These are phyloP conservation scores for Phoenix dactylifera DNA, from an alignment of 176 grass and related monocot species.

Conservation along the genomic window DNA sequence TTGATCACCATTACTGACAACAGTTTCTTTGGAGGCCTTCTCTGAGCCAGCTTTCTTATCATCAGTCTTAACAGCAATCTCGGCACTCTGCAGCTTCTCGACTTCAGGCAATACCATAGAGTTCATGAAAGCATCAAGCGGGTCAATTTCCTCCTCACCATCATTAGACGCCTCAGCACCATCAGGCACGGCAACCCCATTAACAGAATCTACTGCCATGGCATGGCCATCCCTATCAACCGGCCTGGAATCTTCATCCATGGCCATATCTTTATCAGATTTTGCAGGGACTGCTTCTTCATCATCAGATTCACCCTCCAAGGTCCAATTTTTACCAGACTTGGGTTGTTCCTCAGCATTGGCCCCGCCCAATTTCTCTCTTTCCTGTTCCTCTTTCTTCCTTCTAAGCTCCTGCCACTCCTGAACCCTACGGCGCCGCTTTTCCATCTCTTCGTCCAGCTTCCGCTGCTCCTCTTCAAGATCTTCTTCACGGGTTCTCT, in stretches of 20 bases:
- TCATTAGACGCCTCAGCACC: constrained; percentile 27
- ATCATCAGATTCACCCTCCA: constrained; percentile 92
- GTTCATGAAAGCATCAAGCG: constrained; percentile 89
- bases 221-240: constrained; percentile 5
- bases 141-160: constrained; percentile 81
- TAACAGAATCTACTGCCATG: constrained; percentile 44
- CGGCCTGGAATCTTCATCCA: constrained; percentile 16
- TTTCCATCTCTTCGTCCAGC: constrained; percentile 93
- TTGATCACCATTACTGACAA: constrained; percentile 31
- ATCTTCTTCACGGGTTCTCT: constrained; percentile 49
- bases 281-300: constrained; percentile 28
- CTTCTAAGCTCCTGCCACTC: constrained; percentile 92
- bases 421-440: constrained; percentile 64
- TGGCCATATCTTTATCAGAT: constrained; percentile 29
- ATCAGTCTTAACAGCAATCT: constrained; percentile 5
- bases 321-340: constrained; percentile 84
- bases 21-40: constrained; percentile 22
- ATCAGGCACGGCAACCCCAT: constrained; percentile 17
- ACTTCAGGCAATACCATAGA: constrained; percentile 89
- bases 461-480: constrained; percentile 76
- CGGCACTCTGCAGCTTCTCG: constrained; percentile 52
- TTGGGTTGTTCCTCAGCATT: constrained; percentile 5
- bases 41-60: constrained; percentile 24
- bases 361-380: constrained; percentile 1
- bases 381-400: constrained; percentile 39